These are phyloP conservation scores for Jamesozyma gamospora DNA, from an alignment of 805 yeast species.

Conservation along the genomic window DNA sequence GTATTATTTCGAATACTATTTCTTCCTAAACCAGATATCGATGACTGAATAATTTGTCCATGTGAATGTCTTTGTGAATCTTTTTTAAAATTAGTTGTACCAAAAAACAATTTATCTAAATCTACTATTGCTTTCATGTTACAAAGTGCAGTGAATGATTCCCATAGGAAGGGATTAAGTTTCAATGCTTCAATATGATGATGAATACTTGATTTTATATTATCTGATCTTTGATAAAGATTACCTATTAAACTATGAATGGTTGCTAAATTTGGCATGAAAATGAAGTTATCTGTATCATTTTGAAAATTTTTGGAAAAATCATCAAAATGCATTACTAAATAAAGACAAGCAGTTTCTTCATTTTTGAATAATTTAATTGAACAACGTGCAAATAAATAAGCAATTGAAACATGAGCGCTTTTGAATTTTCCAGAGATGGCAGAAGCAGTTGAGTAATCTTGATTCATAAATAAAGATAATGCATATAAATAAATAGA, in stretches of 20 bases:
- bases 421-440: conserved; percentile 29
- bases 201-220: conserved; percentile 52
- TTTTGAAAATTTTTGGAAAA: conserved; percentile 1
- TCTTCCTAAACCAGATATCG: not conserved
- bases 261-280: conserved; percentile 59
- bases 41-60: not conserved
- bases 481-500: conserved; percentile 62
- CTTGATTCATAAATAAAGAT: conserved; percentile 47
- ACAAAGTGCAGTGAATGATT: conserved; percentile 70
- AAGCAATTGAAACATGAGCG: conserved; percentile 65
- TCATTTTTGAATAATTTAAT: conserved; percentile 14
- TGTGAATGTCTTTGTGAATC: not conserved
- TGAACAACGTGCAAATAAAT: conserved; percentile 59
- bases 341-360: conserved; percentile 9
- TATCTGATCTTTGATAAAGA: conserved; percentile 49
- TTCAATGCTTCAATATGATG: conserved; percentile 61
- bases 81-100: not conserved
- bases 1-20: not conserved
- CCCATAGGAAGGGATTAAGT: conserved; percentile 75
- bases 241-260: conserved; percentile 62
- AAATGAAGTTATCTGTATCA: not conserved
- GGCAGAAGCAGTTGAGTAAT: conserved; percentile 54
- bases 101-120: conserved; percentile 13
- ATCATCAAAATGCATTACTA: conserved; percentile 6
- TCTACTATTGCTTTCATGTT: conserved; percentile 61